phyloP scores from a whole-genome alignment of 345 rosid species.

The Carallia pectinifolia region DNA sequence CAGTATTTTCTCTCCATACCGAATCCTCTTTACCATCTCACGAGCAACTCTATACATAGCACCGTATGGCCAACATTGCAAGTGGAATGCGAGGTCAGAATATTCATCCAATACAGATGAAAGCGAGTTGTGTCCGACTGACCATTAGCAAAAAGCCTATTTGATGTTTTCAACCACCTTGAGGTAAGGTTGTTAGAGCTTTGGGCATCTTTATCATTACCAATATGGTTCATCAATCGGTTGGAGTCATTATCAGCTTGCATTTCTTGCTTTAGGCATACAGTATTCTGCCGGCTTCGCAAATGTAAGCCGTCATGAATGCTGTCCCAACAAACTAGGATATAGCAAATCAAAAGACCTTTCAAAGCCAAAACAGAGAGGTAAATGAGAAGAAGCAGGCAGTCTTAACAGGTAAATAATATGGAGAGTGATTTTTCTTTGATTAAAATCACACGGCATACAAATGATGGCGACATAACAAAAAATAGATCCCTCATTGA shows the following conservation, averaged over 20 bases:
- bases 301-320: slow-evolving; percentile 4
- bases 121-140: too few species aligned
- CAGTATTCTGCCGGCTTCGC: slow-evolving; percentile 2
- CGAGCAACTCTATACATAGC: background rate
- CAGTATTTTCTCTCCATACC: background rate
- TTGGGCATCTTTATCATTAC: too few species aligned
- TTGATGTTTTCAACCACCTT: too few species aligned
- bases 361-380: background rate
- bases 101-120: too few species aligned
- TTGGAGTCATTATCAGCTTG: too few species aligned
- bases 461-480: background rate
- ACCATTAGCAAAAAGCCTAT: too few species aligned
- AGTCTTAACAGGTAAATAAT: background rate
- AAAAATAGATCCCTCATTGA: background rate
- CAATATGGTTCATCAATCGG: too few species aligned
- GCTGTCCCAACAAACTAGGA: background rate
- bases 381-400: background rate
- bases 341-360: background rate
- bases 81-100: too few species aligned
- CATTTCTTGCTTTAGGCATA: too few species aligned
- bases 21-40: background rate
- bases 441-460: background rate
- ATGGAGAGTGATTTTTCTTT: background rate
- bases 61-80: too few species aligned
- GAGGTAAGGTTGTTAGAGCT: too few species aligned